phyloP scores from a whole-genome alignment of 108 stramenopile species.

The Pelagomonas calceolata region DNA sequence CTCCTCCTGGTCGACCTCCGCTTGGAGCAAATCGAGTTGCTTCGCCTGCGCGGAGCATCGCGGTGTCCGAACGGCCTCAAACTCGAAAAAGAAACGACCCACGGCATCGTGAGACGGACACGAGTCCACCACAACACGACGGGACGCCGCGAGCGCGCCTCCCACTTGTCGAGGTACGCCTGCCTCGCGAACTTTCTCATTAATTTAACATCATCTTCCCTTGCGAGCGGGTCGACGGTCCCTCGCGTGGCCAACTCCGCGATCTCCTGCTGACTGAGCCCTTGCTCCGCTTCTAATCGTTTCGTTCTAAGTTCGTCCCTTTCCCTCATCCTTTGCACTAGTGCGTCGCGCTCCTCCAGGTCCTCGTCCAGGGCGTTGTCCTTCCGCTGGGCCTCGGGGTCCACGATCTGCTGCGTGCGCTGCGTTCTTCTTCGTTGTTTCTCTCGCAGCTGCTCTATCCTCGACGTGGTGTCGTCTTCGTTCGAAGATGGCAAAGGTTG shows the following conservation, averaged over 20 bases:
- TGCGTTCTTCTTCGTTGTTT: constrained; percentile 51
- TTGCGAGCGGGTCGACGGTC: constrained; percentile 38
- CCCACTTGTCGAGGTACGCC: constrained; percentile 81
- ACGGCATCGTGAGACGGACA: too few species aligned
- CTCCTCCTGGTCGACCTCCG: constrained; percentile 81
- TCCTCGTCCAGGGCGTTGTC: constrained; percentile 41
- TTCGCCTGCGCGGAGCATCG: too few species aligned
- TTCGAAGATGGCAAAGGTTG: too few species aligned
- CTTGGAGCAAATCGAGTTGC: constrained; percentile 73
- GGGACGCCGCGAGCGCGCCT: too few species aligned
- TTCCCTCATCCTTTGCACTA: constrained; percentile 15
- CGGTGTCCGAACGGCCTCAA: too few species aligned
- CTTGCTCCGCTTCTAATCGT: constrained; percentile 22
- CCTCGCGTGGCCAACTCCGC: constrained; percentile 72
- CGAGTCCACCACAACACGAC: too few species aligned
- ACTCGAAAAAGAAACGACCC: too few species aligned
- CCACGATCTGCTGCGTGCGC: too few species aligned
- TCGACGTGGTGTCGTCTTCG: constrained; percentile 30
- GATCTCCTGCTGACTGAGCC: constrained; percentile 46
- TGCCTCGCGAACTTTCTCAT: constrained; percentile 74
- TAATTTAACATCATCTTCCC: constrained; percentile 50
- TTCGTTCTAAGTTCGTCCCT: constrained; percentile 3
- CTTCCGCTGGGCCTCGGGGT: constrained; percentile 1
- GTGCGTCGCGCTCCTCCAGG: constrained; percentile 71
- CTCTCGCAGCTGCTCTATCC: constrained; percentile 50